Percentiles rank a stretch among this genome's conserved stretches.
Evolutionary conservation across 192 early-diverging fungal species (phyloP).

Genomic region (Backusella mclennaniae): DNA sequence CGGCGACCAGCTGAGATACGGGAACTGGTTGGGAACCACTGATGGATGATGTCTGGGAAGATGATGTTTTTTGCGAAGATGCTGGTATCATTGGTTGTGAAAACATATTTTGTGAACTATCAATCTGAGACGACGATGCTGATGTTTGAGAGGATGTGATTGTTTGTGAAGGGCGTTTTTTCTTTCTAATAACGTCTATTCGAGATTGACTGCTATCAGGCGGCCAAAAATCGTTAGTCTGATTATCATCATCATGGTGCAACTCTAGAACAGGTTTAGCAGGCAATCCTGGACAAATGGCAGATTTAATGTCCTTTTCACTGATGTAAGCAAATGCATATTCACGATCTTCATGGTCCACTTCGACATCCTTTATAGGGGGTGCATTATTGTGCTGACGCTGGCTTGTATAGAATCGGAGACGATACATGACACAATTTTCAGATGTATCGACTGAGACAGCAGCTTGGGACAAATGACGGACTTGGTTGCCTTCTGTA

Average conservation of each 20-base stretch:
- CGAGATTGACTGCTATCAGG: neutral
- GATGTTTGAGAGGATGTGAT: neutral
- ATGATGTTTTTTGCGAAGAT: neutral
- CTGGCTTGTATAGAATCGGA: neutral
- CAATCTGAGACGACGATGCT: neutral
- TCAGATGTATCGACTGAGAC: conserved; percentile 9
- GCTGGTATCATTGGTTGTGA: neutral
- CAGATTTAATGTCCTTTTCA: neutral
- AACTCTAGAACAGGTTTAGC: neutral
- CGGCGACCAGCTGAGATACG: neutral
- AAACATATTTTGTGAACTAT: neutral
- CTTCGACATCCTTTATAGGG: neutral
- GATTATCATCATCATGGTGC: neutral
- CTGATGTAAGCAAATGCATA: conserved; percentile 5
- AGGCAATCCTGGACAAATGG: conserved; percentile 2
- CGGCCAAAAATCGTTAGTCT: neutral
- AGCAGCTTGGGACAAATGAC: neutral
- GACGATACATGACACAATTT: neutral
- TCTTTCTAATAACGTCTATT: neutral
- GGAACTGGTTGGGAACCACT: neutral
- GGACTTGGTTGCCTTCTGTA: neutral
- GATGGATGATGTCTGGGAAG: neutral
- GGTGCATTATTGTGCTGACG: neutral
- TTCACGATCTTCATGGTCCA: neutral
- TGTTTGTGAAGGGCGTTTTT: neutral